These are phyloP conservation scores for Lentinula novae-zelandiae DNA, from an alignment of 1,284 basidiomycete species.

Conservation along the genomic window DNA sequence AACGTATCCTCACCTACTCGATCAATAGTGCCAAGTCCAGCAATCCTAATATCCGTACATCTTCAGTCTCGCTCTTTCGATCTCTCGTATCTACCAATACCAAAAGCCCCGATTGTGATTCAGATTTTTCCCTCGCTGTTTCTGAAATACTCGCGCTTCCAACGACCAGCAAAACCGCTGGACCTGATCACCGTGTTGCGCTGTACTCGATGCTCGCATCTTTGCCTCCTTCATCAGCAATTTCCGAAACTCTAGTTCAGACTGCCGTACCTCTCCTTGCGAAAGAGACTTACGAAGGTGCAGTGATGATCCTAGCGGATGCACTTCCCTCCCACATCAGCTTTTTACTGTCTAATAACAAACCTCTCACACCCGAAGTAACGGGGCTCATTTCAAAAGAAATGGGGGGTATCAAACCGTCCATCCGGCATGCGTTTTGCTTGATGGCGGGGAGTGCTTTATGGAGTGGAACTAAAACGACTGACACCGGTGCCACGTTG, in stretches of 20 bases:
- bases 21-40: slow-evolving; percentile 78
- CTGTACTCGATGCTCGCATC: slow-evolving; percentile 74
- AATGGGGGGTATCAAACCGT: slow-evolving; percentile 54
- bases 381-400: slow-evolving; percentile 60
- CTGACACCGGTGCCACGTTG: slow-evolving; percentile 33
- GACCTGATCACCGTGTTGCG: slow-evolving; percentile 81
- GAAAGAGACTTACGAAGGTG: slow-evolving; percentile 77
- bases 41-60: slow-evolving; percentile 60
- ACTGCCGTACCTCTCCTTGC: slow-evolving; percentile 57
- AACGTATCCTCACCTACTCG: slow-evolving; percentile 60
- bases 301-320: slow-evolving; percentile 49
- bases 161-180: slow-evolving; percentile 79
- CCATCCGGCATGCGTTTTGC: slow-evolving; percentile 49
- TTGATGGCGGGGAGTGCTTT: slow-evolving; percentile 48
- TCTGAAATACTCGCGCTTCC: slow-evolving; percentile 71
- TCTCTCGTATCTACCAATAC: slow-evolving; percentile 35
- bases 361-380: slow-evolving; percentile 37
- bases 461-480: slow-evolving; percentile 24
- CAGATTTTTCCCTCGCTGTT: slow-evolving; percentile 43
- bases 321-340: slow-evolving; percentile 60
- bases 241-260: slow-evolving; percentile 55
- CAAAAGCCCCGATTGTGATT: slow-evolving; percentile 19
- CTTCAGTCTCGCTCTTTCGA: slow-evolving; percentile 61
- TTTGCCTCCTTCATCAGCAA: slow-evolving; percentile 46
- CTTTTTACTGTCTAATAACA: slow-evolving; percentile 43